Evolutionary conservation across 495 filamentous ascomycete species (phyloP).

Genomic region (Aspergillus ellipticus): DNA sequence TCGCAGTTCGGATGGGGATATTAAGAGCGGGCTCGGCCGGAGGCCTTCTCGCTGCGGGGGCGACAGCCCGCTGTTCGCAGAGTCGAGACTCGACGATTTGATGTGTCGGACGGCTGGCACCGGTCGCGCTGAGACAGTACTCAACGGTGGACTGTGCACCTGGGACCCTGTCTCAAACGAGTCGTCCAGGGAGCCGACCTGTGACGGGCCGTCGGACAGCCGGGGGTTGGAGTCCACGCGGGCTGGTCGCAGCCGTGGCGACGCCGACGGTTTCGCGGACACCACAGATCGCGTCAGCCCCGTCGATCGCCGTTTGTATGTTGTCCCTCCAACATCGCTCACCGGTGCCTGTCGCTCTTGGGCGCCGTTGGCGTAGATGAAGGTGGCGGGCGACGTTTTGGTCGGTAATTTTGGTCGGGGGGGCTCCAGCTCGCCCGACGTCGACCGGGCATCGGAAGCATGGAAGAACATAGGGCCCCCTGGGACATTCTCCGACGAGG

Average conservation of each 20-base stretch:
- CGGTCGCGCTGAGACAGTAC: slow-evolving; percentile 16
- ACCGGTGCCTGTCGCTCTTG: slow-evolving; percentile 29
- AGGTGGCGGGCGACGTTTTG: slow-evolving; percentile 44
- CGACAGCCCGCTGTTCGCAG: slow-evolving; percentile 15
- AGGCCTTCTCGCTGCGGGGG: slow-evolving; percentile 22
- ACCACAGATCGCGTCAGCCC: slow-evolving; percentile 34
- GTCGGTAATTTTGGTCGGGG: slow-evolving; percentile 22
- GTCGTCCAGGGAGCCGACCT: slow-evolving; percentile 23
- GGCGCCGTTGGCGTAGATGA: slow-evolving; percentile 55
- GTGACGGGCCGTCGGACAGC: slow-evolving; percentile 24
- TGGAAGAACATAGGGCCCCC: slow-evolving; percentile 69
- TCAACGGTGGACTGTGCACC: slow-evolving; percentile 21
- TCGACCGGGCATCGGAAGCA: slow-evolving; percentile 61
- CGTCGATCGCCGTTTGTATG: slow-evolving; percentile 33
- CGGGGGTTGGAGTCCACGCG: slow-evolving; percentile 28
- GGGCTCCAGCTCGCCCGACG: slow-evolving; percentile 26
- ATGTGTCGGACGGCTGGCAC: slow-evolving; percentile 24
- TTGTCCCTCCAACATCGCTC: slow-evolving; percentile 20
- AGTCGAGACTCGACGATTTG: slow-evolving; percentile 42
- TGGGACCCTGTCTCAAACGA: slow-evolving; percentile 17
- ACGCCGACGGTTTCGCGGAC: slow-evolving; percentile 30
- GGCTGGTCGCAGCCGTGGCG: slow-evolving; percentile 41
- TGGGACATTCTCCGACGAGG: slow-evolving; percentile 27
- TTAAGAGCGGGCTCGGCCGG: slow-evolving; percentile 33
- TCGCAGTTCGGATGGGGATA: slow-evolving; percentile 22